Evolutionary conservation across 176 grass and related monocot species (phyloP), one percentile per base, ranked within the genome.

Genomic region (Carex cristatella): DNA sequence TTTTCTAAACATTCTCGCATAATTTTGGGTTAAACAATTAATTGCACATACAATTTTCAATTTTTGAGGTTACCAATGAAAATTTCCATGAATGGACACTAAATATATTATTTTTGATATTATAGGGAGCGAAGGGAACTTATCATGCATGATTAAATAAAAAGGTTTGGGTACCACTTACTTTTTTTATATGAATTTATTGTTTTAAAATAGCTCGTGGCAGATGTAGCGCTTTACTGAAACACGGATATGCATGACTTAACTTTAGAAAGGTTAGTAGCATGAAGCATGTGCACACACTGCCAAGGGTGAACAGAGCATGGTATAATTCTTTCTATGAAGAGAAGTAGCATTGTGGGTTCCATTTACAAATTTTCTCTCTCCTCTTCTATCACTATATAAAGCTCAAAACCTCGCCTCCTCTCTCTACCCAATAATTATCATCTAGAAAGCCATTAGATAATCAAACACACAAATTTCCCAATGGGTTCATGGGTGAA

Each of bases 401-500:
- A 83, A 66, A 82, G 7, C 10, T 74, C 44, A 74, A 83, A 83
- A 69, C 40, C 7, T 69, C 44, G 35, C 42, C 35, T 31, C 18
- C 53, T 79, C 74, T 79, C 48, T 49, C 9, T 49, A 49, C 74
- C 5, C 28, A 79, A 65, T 19, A 65, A 12, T 12, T 40, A 72
- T 77, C 9, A 10, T 49, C 9, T 49, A 49, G 8, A 49, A 10
- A 10, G 48, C 48, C 48, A 49, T 10, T 10, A 49, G 8, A 49
- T 10, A 49, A 49, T 49, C 9, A 49, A 46, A 46, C 42, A 8
- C 42, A 46, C 42, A 46, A 8, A 49, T 49, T 49, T 49, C 46
- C 46, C 33, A 46, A 83, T 83, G 81, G 81, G 81, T 55, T 83
- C 81, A 51, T 83, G 81, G 81, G 81, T 83, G 28, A 61, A 83